These are phyloP conservation scores for Pleurotus tuoliensis DNA, from an alignment of 768 basidiomycete genomes.

Conservation along the genomic window DNA sequence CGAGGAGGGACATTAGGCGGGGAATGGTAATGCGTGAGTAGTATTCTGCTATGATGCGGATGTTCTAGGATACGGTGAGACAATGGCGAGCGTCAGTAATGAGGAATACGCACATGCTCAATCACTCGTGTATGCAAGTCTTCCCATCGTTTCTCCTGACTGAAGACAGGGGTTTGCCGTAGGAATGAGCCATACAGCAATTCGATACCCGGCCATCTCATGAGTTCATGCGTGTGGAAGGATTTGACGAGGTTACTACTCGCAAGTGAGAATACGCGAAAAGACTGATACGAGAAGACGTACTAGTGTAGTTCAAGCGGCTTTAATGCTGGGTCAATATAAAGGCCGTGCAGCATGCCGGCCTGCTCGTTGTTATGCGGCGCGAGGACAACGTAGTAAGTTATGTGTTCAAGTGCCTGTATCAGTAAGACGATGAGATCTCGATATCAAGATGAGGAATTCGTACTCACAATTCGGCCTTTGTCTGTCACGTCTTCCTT, in stretches of 20 bases:
- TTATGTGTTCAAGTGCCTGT: slow-evolving; percentile 90
- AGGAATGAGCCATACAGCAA: slow-evolving; percentile 82
- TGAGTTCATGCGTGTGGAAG: slow-evolving; percentile 88
- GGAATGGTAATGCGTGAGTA: slow-evolving; percentile 88
- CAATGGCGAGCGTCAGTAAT: background rate
- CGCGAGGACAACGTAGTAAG: slow-evolving; percentile 91
- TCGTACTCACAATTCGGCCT: slow-evolving; percentile 54
- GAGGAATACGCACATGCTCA: slow-evolving; percentile 73
- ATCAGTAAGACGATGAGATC: slow-evolving; percentile 8
- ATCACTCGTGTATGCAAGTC: slow-evolving; percentile 94
- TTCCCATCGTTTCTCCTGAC: slow-evolving; percentile 80
- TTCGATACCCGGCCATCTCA: slow-evolving; percentile 96
- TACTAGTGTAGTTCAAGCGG: slow-evolving; percentile 88
- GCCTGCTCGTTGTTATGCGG: slow-evolving; percentile 96
- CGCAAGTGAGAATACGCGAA: slow-evolving; percentile 11
- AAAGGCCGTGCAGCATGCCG: slow-evolving; percentile 91
- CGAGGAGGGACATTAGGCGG: slow-evolving; percentile 82
- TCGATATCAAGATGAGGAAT: background rate
- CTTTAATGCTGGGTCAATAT: slow-evolving; percentile 68
- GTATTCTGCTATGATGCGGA: slow-evolving; percentile 91
- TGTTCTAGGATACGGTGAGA: slow-evolving; percentile 57
- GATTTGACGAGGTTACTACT: slow-evolving; percentile 90
- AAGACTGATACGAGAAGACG: slow-evolving; percentile 15
- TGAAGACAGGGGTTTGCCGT: slow-evolving; percentile 78
- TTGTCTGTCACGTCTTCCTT: slow-evolving; percentile 76